A percentile compares a stretch with the other conserved stretches of the same genome.
Conservation (phyloP, 2,329 filamentous ascomycete genomes). For the Scedosporium boydii region DNA sequence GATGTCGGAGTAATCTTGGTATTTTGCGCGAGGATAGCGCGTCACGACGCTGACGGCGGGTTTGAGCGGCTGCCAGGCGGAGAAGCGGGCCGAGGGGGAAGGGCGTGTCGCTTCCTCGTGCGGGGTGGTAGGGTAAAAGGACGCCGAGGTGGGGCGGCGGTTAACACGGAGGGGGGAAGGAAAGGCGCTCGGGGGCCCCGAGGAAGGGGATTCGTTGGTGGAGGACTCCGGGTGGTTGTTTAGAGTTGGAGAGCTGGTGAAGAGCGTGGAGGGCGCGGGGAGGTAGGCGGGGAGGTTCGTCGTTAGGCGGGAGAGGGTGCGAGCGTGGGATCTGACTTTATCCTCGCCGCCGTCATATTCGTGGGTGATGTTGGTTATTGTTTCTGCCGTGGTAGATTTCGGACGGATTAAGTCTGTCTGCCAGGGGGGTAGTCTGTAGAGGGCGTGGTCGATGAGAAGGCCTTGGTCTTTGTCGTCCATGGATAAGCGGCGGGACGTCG, state of each 20-base stretch:
- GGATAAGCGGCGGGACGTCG: not conserved
- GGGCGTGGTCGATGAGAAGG: not conserved
- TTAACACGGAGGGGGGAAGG: not conserved
- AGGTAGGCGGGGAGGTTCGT: not conserved
- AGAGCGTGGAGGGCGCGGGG: not conserved
- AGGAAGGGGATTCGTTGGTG: not conserved
- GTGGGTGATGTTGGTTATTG: not conserved
- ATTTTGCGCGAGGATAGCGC: constrained; percentile 10
- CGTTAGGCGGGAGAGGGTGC: not conserved
- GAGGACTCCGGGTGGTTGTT: not conserved
- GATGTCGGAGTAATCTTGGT: constrained; percentile 12
- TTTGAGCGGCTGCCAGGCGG: not conserved
- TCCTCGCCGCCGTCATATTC: not conserved
- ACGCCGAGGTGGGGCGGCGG: not conserved
- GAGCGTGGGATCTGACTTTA: not conserved
- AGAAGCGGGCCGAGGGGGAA: not conserved
- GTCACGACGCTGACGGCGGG: constrained; percentile 8
- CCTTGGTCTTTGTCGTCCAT: not conserved
- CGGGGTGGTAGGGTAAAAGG: not conserved
- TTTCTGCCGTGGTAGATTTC: not conserved
- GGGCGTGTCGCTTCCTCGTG: not conserved
- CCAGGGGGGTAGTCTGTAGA: not conserved
- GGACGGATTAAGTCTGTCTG: not conserved
- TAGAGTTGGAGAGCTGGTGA: not conserved
- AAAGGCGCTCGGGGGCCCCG: not conserved